Evolutionary conservation across 225 moss, liverwort and hornwort genomes (phyloP), one percentile per base, ranked within the genome.

Genomic region (Sphagnum contortum): DNA sequence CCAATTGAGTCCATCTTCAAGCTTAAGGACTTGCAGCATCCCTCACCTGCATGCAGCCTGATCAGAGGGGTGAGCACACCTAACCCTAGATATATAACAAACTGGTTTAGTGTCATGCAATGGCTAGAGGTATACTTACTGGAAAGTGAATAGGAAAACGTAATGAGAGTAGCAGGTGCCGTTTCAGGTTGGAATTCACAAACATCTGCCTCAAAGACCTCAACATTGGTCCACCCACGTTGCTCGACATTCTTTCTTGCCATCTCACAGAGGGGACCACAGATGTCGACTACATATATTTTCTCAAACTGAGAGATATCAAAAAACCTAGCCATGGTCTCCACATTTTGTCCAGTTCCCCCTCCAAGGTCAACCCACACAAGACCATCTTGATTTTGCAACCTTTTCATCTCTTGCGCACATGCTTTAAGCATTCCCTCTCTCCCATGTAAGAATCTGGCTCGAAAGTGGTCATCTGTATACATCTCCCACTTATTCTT

Each of bases 361-460:
- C 94, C 94, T 69, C 94, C 94, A 57, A 94, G 80, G 72, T 94
- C 94, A 68, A 94, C 91, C 94, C 91, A 91, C 14, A 94, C 91
- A 6, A 89, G 79, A 60, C 72, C 77, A 13, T 72, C 74, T 46
- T 63, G 79, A 62, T 69, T 80, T 60, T 73, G 75, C 70, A 94
- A 69, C 63, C 76, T 73, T 68, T 72, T 73, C 79, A 94, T 84
- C 74, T 77, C 86, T 50, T 69, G 63, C 48, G 84, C 86, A 70
- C 91, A 91, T 48, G 81, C 83, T 74, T 71, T 79, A 63, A 94
- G 86, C 83, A 94, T 52, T 47, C 77, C 74, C 44, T 44, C 70
- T 68, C 94, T 84, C 11, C 89, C 91, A 62, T 94, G 91, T 8
- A 94, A 65, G 67, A 94, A 91, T 64, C 82, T 79, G 69, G 89